Evolutionary conservation across 148 eudicot genomes (phyloP), one percentile per base, ranked within the genome.

Genomic region (Persicaria tinctoria): DNA sequence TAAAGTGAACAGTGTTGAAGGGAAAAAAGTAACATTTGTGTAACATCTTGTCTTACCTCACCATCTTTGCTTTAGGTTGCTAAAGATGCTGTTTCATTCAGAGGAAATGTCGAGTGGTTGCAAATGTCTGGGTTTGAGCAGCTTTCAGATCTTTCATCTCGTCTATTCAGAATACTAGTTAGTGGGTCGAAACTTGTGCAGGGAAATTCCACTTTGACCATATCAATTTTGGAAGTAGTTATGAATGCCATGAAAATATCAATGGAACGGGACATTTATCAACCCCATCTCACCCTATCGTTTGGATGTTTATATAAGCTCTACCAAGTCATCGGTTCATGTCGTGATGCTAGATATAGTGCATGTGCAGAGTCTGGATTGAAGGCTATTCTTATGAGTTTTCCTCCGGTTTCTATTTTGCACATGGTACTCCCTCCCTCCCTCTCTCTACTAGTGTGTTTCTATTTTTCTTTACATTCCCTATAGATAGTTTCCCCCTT

Each of bases 281-380:
- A 86, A 74, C 90, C 97, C 55, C 96, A 86, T 85, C 80, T 92
- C 80, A 87, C 91, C 32, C 79, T 83, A 60, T 90, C 97, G 27
- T 46, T 76, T 74, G 85, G 85, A 76, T 87, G 87, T 80, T 82
- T 89, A 70, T 86, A 76, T 76, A 79, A 84, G 46, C 70, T 92
- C 51, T 87, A 78, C 74, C 76, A 87, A 85, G 88, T 85, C 69
- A 80, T 88, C 77, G 79, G 79, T 80, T 77, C 49, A 66, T 64
- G 73, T 74, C 68, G 76, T 51, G 45, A 78, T 55, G 75, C 72
- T 50, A 81, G 38, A 44, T 79, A 60, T 74, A 70, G 80, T 80
- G 79, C 56, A 44, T 80, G 68, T 76, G 88, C 88, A 57, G 88
- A 80, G 82, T 72, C 79, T 77, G 93, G 86, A 57, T 85, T 94